Conservation (phyloP, 1,284 basidiomycete genomes). For the Moesziomyces aphidis region DNA sequence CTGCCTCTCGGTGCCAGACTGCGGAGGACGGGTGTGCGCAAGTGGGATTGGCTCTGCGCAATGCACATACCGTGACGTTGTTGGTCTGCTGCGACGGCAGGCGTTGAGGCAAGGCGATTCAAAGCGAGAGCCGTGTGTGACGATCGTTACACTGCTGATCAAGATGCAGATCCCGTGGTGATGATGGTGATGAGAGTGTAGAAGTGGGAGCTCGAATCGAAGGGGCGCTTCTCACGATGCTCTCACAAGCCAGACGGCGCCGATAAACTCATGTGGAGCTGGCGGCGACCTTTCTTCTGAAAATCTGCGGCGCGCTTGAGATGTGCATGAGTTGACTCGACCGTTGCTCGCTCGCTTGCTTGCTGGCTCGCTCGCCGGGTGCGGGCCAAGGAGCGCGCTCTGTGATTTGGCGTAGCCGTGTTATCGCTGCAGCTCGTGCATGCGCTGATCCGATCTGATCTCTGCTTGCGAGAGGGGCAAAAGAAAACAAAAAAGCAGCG, state of each 20-base stretch:
- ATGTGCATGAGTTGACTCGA: conserved; percentile 21
- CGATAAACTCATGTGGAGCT: not conserved
- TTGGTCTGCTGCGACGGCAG: not conserved
- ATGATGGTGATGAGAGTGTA: not conserved
- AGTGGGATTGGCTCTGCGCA: too few species aligned
- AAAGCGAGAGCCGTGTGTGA: not conserved
- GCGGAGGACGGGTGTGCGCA: too few species aligned
- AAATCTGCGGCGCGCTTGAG: conserved; percentile 12
- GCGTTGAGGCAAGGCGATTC: too few species aligned
- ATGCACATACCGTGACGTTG: not conserved
- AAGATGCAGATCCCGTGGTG: not conserved
- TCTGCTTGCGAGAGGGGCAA: too few species aligned
- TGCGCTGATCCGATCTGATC: not conserved
- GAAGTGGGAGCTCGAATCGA: not conserved
- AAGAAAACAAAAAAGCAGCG: too few species aligned
- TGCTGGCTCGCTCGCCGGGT: not conserved
- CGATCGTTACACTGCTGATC: not conserved
- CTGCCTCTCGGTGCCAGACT: too few species aligned
- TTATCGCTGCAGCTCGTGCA: conserved; percentile 6
- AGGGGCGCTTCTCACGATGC: not conserved
- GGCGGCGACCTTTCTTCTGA: conserved; percentile 12
- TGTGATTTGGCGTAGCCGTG: conserved; percentile 7
- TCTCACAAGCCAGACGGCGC: too few species aligned
- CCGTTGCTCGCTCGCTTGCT: too few species aligned
- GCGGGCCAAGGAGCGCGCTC: not conserved